A percentile compares a stretch with the other conserved stretches of the same genome.
Conservation (phyloP, 306 rosid species). For the Biancaea sappan region DNA sequence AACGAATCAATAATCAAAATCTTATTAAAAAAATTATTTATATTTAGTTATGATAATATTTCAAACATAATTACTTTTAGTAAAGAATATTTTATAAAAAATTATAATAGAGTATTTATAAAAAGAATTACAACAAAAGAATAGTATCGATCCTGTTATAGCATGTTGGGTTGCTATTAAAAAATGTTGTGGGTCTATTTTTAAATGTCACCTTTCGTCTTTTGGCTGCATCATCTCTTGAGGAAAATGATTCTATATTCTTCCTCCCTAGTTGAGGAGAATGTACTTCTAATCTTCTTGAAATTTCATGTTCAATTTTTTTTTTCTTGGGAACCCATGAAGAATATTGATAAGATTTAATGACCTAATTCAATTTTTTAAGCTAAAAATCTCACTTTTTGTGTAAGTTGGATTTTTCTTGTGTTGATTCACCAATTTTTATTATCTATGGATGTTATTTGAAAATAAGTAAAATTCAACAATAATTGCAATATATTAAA, state of each 20-base stretch:
- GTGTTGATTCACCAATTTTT: no score
- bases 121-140: conserved; percentile 30
- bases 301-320: neutral
- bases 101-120: conserved; percentile 10
- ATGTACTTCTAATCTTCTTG: no score
- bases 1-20: no score
- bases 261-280: neutral
- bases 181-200: conserved; percentile 3
- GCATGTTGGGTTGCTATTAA: conserved; percentile 27
- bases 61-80: no score
- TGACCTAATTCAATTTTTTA: neutral
- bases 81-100: no score
- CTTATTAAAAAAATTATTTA: no score
- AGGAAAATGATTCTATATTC: conserved; percentile 3
- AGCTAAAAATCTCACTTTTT: neutral
- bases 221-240: conserved; percentile 12
- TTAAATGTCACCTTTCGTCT: neutral
- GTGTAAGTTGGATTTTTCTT: no score
- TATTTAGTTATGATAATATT: no score
- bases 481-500: no score
- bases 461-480: no score
- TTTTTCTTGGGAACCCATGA: neutral
- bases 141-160: conserved; percentile 12
- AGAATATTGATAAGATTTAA: no score
- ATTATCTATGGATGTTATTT: no score